Evolutionary conservation across 2,329 filamentous ascomycete genomes (phyloP), one percentile per base, ranked within the genome.

Genomic region (Ceratocystis huliohia): DNA sequence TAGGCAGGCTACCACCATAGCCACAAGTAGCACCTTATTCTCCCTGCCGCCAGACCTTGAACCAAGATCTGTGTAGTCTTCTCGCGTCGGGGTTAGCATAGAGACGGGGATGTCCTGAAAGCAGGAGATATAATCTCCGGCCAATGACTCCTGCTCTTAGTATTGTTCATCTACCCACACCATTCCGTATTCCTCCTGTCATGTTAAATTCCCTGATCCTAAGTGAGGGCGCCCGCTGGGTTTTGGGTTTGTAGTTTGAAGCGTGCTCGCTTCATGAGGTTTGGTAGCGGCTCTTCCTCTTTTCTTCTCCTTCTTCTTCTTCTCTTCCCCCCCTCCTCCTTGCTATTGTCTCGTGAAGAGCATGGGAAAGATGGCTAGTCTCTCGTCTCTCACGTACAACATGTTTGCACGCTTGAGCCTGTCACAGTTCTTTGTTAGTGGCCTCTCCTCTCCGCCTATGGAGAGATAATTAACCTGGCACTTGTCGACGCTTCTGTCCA

Each of bases 71-170:
- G 33, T 37, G 33, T 37, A 1, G 33, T 13, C 33, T 13, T 37
- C 33, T 37, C 10, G 33, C 6, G 25, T 33, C 28, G 25, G 53
- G 53, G 28, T 33, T 33, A 37, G 33, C 33, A 37, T 10, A 33
- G 25, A 30, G 53, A 33, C 25, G 53, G 28, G 25, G 53, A 30
- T 59, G 28, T 5, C 17, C 25, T 30, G 6, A 15, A 59, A 25
- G 28, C 48, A 59, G 7, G 28, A 59, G 22, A 59, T 59, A 59
- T 59, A 59, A 59, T 59, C 53, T 33, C 53, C 53, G 53, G 28
- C 53, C 53, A 10, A 59, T 37, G 25, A 33, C 33, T 59, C 20
- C 10, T 37, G 33, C 3, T 37, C 33, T 13, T 30, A 17, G 22
- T 59, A 7, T 3, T 30, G 5, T 33, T 30, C 28, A 17, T 50